Percentiles rank a stretch among this genome's conserved stretches.
These are phyloP conservation scores for Fusarium chlamydosporum DNA, from an alignment of 2,329 filamentous ascomycete genomes.

Conservation along the genomic window DNA sequence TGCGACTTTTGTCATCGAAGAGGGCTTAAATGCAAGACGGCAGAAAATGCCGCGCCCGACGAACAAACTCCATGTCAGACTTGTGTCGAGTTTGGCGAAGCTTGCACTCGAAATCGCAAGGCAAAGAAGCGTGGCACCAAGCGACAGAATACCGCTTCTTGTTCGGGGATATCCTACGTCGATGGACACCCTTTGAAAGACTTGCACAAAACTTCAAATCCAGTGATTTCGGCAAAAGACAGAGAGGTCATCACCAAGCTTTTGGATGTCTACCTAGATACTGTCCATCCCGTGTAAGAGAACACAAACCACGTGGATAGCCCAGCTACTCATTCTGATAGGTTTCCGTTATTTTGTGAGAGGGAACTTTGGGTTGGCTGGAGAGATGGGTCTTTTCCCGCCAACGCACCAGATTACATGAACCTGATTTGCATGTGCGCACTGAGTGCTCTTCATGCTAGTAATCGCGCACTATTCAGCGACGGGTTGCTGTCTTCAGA, in stretches of 20 bases:
- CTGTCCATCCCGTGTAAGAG: neutral
- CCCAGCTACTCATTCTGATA: neutral
- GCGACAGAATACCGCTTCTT: fast-evolving
- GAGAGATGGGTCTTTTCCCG: neutral
- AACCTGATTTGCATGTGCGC: slow-evolving; percentile 8
- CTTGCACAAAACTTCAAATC: neutral
- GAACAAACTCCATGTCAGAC: neutral
- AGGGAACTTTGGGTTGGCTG: slow-evolving; percentile 2
- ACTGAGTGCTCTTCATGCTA: slow-evolving; percentile 5
- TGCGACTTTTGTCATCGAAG: neutral
- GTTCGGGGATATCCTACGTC: neutral
- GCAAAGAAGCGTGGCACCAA: neutral
- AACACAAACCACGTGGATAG: fast-evolving
- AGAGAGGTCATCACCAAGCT: neutral
- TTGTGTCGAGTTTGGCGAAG: neutral
- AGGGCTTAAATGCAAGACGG: neutral
- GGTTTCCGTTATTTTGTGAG: slow-evolving; percentile 1
- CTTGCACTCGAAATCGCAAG: neutral
- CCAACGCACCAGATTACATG: neutral
- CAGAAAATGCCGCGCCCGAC: neutral
- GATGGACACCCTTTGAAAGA: neutral
- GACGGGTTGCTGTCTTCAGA: neutral
- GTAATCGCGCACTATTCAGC: slow-evolving; percentile 2
- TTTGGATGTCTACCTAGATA: neutral
- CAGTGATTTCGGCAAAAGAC: neutral